These are phyloP conservation scores for Citrus trifoliata DNA, from an alignment of 345 rosid genomes.

Conservation along the genomic window DNA sequence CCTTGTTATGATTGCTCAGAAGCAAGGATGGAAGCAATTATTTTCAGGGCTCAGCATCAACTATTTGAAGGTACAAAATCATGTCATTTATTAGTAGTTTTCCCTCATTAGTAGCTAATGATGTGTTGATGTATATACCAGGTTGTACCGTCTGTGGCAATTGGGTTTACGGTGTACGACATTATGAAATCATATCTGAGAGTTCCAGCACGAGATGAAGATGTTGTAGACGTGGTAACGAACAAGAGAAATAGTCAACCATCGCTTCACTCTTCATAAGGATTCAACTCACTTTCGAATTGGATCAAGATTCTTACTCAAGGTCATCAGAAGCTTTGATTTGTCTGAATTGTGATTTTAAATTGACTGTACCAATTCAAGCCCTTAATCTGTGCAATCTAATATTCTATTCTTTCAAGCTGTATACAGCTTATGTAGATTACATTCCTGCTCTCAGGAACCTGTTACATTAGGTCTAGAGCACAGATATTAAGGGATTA, in stretches of 20 bases:
- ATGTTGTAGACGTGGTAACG: conserved; percentile 45
- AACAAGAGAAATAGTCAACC: conserved; percentile 47
- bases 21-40: conserved; percentile 95
- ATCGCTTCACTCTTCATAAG: conserved; percentile 40
- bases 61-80: conserved; percentile 63
- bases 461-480: not conserved
- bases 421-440: conserved; percentile 12
- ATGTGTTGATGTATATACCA: conserved; percentile 16
- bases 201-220: conserved; percentile 83
- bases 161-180: conserved; percentile 93
- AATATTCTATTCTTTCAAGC: conserved; percentile 40
- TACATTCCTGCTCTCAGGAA: conserved; percentile 9
- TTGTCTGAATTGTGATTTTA: conserved; percentile 12
- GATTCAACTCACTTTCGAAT: not conserved
- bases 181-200: conserved; percentile 67
- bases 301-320: not conserved
- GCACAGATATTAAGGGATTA: not conserved
- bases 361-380: conserved; percentile 18
- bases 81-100: not conserved
- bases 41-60: conserved; percentile 94
- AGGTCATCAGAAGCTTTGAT: not conserved
- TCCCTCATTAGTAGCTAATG: not conserved
- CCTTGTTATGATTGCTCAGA: conserved; percentile 53
- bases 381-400: conserved; percentile 23
- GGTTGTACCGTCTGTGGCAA: conserved; percentile 95